A percentile compares a stretch with the other conserved stretches of the same genome.
These are phyloP conservation scores for Kazachstania sp. DNA, from an alignment of 1,139 yeast genomes.

Conservation along the genomic window DNA sequence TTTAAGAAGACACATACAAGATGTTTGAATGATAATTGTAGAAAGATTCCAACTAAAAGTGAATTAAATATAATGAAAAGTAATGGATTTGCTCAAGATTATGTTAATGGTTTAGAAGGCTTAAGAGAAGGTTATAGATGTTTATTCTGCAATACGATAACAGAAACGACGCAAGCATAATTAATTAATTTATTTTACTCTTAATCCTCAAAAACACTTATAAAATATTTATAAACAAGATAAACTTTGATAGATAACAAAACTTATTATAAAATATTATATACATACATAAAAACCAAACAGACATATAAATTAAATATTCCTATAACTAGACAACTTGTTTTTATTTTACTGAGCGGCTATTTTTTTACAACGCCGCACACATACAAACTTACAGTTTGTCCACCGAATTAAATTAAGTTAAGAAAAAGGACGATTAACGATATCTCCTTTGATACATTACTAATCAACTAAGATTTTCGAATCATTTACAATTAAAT, in stretches of 20 bases:
- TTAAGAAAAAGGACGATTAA: too few species aligned
- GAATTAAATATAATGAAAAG: slow-evolving; percentile 83
- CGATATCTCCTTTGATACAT: too few species aligned
- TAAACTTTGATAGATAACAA: neutral
- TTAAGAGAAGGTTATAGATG: slow-evolving; percentile 21
- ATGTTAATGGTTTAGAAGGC: slow-evolving; percentile 7
- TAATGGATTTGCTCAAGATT: slow-evolving; percentile 18
- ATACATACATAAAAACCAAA: neutral
- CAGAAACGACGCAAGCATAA: slow-evolving; percentile 15
- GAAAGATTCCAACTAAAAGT: slow-evolving; percentile 90
- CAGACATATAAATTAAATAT: too few species aligned
- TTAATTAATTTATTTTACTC: too few species aligned
- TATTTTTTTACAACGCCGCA: too few species aligned
- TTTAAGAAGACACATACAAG: slow-evolving; percentile 91
- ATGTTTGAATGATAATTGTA: slow-evolving; percentile 66
- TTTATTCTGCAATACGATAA: slow-evolving; percentile 25
- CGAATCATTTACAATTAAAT: too few species aligned
- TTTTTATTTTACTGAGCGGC: too few species aligned
- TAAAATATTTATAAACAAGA: neutral
- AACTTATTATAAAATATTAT: neutral
- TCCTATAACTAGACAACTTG: too few species aligned
- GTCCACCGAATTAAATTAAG: too few species aligned
- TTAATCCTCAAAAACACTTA: too few species aligned
- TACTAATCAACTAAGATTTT: too few species aligned
- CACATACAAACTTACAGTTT: too few species aligned